Conservation (phyloP, 2,329 filamentous ascomycete genomes). For the Scytalidium sp. region DNA sequence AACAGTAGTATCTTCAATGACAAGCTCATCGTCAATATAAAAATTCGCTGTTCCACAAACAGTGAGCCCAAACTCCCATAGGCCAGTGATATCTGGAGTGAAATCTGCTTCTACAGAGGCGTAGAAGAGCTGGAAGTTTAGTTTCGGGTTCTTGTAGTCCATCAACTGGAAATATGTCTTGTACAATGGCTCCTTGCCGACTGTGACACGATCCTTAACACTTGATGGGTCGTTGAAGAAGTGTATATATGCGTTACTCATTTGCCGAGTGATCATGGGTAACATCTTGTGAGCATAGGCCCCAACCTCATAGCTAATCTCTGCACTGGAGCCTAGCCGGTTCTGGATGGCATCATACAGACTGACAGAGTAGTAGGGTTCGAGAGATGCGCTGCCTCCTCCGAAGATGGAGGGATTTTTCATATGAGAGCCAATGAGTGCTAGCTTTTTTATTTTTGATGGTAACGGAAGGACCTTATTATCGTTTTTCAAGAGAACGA, state of each 20-base stretch:
- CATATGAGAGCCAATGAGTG: slow-evolving; percentile 53
- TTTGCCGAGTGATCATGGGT: slow-evolving; percentile 52
- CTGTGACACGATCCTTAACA: slow-evolving; percentile 39
- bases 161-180: slow-evolving; percentile 44
- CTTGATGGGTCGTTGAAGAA: slow-evolving; percentile 60
- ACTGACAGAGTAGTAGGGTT: slow-evolving; percentile 29
- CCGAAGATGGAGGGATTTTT: slow-evolving; percentile 33
- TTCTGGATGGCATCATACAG: slow-evolving; percentile 28
- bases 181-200: slow-evolving; percentile 47
- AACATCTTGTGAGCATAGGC: slow-evolving; percentile 62
- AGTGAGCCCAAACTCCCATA: slow-evolving; percentile 32
- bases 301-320: slow-evolving; percentile 51
- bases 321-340: slow-evolving; percentile 9
- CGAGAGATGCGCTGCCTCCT: slow-evolving; percentile 30
- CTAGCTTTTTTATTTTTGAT: slow-evolving; percentile 34
- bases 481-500: slow-evolving; percentile 64
- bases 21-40: slow-evolving; percentile 28
- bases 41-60: slow-evolving; percentile 33
- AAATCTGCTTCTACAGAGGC: slow-evolving; percentile 27
- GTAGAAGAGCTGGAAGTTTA: slow-evolving; percentile 17
- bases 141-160: slow-evolving; percentile 43
- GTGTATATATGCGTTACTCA: slow-evolving; percentile 52
- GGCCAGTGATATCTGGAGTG: slow-evolving; percentile 15
- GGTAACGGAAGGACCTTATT: slow-evolving; percentile 50
- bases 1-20: slow-evolving; percentile 29